phyloP scores from a whole-genome alignment of 805 yeast species.

The Lipomyces anomalus region DNA sequence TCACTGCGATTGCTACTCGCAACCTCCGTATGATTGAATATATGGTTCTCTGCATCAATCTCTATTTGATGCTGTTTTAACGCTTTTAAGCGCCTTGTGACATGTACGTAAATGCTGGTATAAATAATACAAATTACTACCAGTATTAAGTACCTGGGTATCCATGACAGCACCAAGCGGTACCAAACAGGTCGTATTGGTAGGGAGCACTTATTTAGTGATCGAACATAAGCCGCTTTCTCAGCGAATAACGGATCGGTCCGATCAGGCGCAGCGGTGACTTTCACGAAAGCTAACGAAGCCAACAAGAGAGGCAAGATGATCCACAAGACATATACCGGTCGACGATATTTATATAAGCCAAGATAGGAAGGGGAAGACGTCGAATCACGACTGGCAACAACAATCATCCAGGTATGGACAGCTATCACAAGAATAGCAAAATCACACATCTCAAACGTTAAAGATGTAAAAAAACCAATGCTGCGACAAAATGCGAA shows the following conservation, averaged over 20 bases:
- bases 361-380: slow-evolving; percentile 39
- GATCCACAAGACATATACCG: slow-evolving; percentile 54
- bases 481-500: slow-evolving; percentile 19
- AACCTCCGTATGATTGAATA: too few species aligned
- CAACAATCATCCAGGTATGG: slow-evolving; percentile 71
- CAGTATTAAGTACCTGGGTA: slow-evolving; percentile 66
- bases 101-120: slow-evolving; percentile 59
- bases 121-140: slow-evolving; percentile 59
- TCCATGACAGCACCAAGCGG: slow-evolving; percentile 70
- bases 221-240: slow-evolving; percentile 44
- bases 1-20: too few species aligned
- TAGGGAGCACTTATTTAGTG: slow-evolving; percentile 72
- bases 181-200: slow-evolving; percentile 72
- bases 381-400: slow-evolving; percentile 29
- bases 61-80: too few species aligned
- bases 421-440: slow-evolving; percentile 78
- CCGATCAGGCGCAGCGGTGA: too few species aligned
- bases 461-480: slow-evolving; percentile 20
- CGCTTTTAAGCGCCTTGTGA: too few species aligned
- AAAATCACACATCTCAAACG: slow-evolving; percentile 55
- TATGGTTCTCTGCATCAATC: too few species aligned
- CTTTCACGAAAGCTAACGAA: slow-evolving; percentile 57
- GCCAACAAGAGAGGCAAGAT: slow-evolving; percentile 64
- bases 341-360: slow-evolving; percentile 50
- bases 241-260: too few species aligned